Percentiles rank a stretch among this genome's conserved stretches.
These are phyloP conservation scores for Euclidium syriacum DNA, from an alignment of 345 rosid species.

Conservation along the genomic window DNA sequence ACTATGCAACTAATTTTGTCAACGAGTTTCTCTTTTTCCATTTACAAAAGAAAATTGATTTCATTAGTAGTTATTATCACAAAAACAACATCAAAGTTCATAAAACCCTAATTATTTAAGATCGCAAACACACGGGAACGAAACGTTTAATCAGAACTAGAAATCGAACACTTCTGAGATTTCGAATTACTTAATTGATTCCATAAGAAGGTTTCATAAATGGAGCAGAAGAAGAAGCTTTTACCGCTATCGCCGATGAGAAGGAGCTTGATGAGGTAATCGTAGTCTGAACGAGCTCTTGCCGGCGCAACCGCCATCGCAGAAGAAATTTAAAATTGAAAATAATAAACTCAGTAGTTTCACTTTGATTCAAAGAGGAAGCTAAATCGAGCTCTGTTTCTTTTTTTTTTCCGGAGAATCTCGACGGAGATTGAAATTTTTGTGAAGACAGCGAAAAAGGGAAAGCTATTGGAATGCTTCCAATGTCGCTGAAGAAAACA, in stretches of 20 bases:
- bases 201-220: neutral
- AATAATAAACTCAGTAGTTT: neutral
- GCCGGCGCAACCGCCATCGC: slow-evolving; percentile 53
- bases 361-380: slow-evolving; percentile 4
- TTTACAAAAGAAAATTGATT: neutral
- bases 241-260: slow-evolving; percentile 51
- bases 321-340: neutral
- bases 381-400: neutral
- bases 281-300: slow-evolving; percentile 53
- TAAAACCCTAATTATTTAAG: slow-evolving; percentile 23
- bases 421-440: slow-evolving; percentile 4
- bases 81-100: neutral
- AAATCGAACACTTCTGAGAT: neutral
- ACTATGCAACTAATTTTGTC: neutral
- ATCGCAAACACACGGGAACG: neutral
- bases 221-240: slow-evolving; percentile 6
- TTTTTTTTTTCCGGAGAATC: neutral
- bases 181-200: neutral
- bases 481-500: slow-evolving; percentile 20
- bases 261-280: slow-evolving; percentile 49
- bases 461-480: slow-evolving; percentile 1
- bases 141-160: neutral
- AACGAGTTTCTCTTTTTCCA: neutral
- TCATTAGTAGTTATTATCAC: neutral
- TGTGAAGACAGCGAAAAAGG: slow-evolving; percentile 3